These are phyloP conservation scores for Globisporangium viniferum DNA, from an alignment of 352 stramenopile species.

Conservation along the genomic window DNA sequence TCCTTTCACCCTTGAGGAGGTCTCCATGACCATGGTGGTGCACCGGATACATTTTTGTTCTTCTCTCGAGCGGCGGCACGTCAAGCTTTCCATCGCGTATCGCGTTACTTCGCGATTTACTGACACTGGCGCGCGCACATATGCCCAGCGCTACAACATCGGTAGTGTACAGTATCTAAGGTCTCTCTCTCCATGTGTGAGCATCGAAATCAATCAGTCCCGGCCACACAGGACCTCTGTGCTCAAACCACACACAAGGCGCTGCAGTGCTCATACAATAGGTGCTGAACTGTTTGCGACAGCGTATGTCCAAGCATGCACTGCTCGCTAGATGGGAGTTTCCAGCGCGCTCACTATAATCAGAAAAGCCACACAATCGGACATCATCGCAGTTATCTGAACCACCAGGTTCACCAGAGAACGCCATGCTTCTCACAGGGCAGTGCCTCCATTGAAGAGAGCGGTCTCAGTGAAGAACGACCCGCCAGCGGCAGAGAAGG, in stretches of 20 bases:
- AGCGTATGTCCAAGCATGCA: neutral
- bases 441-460: too few species aligned
- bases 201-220: neutral
- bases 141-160: too few species aligned
- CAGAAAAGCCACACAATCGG: neutral
- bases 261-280: neutral
- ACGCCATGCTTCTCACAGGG: neutral
- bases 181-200: neutral
- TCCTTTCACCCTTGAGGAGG: neutral
- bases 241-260: neutral
- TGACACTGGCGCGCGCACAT: neutral
- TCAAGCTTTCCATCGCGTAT: neutral
- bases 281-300: neutral
- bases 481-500: neutral
- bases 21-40: too few species aligned
- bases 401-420: neutral
- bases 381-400: slow-evolving; percentile 1
- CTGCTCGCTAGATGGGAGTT: neutral
- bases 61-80: neutral
- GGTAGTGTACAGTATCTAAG: neutral
- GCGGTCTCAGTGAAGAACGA: neutral
- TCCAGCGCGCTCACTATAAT: neutral
- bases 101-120: neutral
- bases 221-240: neutral
- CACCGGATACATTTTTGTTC: neutral